These are phyloP conservation scores for Neocatenulostroma microsporum DNA, from an alignment of 2,329 filamentous ascomycete genomes.

Conservation along the genomic window DNA sequence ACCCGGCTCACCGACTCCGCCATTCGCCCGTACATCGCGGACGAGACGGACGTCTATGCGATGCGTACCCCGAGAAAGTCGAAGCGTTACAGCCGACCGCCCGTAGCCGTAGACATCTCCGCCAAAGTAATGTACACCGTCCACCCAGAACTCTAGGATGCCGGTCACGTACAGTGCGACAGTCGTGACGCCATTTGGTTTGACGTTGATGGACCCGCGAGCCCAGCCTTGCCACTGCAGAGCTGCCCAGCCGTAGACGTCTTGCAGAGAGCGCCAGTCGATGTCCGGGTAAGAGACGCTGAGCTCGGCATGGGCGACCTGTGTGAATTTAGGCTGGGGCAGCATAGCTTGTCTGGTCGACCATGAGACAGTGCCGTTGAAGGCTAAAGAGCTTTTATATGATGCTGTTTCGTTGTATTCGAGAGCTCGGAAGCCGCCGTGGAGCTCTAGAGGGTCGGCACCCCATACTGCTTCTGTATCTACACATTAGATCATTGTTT, in stretches of 20 bases:
- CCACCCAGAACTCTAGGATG: conserved; percentile 48
- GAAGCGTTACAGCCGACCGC: conserved; percentile 43
- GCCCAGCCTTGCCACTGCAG: conserved; percentile 54
- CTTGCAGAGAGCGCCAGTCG: conserved; percentile 47
- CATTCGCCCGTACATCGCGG: conserved; percentile 51
- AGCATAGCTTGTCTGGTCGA: conserved; percentile 31
- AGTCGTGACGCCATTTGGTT: conserved; percentile 22
- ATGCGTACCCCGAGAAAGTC: conserved; percentile 44
- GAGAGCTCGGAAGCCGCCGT: conserved; percentile 46
- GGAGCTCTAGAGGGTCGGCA: conserved; percentile 48
- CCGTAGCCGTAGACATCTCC: conserved; percentile 50
- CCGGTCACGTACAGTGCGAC: conserved; percentile 41
- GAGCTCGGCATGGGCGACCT: conserved; percentile 31
- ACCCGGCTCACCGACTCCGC: conserved; percentile 41
- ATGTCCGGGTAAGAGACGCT: conserved; percentile 42
- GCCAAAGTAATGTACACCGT: conserved; percentile 47
- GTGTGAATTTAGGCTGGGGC: conserved; percentile 17
- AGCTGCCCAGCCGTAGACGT: conserved; percentile 52
- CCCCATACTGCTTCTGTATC: conserved; percentile 50
- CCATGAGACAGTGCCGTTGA: conserved; percentile 47
- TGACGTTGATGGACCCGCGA: conserved; percentile 41
- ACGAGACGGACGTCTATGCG: conserved; percentile 46
- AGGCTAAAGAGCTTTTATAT: conserved; percentile 45
- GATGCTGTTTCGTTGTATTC: conserved; percentile 34
- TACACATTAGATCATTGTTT: no score